Conservation (phyloP, 768 basidiomycete species). For the Leccinum longicurvipes region DNA sequence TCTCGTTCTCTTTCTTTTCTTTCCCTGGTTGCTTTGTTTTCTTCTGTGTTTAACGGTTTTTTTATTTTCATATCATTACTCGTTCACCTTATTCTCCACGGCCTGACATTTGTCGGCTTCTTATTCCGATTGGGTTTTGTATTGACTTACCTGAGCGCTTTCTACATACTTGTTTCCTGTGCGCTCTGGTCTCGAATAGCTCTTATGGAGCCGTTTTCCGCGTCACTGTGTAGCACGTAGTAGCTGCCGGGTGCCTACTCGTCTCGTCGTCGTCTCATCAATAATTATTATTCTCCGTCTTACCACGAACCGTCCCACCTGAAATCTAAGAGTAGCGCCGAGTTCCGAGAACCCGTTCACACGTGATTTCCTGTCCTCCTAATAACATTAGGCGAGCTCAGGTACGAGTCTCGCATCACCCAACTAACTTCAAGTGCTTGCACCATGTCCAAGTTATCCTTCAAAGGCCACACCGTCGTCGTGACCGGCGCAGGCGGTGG, state of each 20-base stretch:
- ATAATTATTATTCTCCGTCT: constrained; percentile 22
- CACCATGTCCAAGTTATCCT: constrained; percentile 50
- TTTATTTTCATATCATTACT: constrained; percentile 32
- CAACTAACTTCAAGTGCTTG: background rate
- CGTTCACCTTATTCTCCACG: constrained; percentile 28
- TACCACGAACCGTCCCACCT: no score
- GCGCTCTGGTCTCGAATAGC: constrained; percentile 27
- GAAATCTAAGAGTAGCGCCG: no score
- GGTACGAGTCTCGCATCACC: no score
- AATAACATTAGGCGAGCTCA: no score
- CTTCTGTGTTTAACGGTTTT: constrained; percentile 17
- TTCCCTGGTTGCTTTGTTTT: constrained; percentile 25
- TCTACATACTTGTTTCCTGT: constrained; percentile 27
- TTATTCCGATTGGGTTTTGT: constrained; percentile 24
- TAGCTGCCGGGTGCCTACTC: constrained; percentile 34
- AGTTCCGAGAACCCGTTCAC: background rate
- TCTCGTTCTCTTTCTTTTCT: background rate
- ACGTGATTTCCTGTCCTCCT: constrained; percentile 11
- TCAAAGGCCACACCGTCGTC: constrained; percentile 88
- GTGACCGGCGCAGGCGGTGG: constrained; percentile 97
- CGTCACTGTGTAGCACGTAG: constrained; percentile 34
- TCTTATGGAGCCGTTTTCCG: constrained; percentile 23
- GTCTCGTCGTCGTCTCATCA: constrained; percentile 19
- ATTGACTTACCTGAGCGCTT: constrained; percentile 27
- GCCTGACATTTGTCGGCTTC: constrained; percentile 25